phyloP scores from a whole-genome alignment of 1,139 yeast species.

The Candida sp. region DNA sequence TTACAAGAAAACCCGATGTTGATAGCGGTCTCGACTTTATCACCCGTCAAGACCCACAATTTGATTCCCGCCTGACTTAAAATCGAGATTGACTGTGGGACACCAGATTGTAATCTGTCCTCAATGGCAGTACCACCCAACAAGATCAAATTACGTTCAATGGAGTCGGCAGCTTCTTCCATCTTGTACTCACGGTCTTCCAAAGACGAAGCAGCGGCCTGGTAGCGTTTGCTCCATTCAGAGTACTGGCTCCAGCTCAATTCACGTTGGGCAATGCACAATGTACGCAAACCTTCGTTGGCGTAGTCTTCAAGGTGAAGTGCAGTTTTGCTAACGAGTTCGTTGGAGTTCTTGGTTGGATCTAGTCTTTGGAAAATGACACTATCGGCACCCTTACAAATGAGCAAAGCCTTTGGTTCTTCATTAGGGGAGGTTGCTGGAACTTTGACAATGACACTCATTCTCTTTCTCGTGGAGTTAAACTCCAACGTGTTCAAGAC shows the following conservation, averaged over 20 bases:
- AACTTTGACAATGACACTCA: conserved; percentile 51
- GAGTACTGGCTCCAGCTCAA: conserved; percentile 62
- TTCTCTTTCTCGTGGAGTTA: conserved; percentile 88
- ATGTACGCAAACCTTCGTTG: conserved; percentile 95
- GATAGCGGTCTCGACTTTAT: conserved; percentile 97
- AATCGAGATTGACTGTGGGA: conserved; percentile 88
- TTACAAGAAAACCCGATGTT: conserved; percentile 98
- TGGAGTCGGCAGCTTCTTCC: conserved; percentile 78
- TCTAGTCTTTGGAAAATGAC: conserved; percentile 79
- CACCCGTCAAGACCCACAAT: conserved; percentile 98
- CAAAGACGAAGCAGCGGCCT: conserved; percentile 76
- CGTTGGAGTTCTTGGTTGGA: conserved; percentile 33
- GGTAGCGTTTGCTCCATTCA: conserved; percentile 73
- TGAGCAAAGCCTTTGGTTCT: conserved; percentile 42
- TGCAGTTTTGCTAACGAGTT: conserved; percentile 56
- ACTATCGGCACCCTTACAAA: conserved; percentile 92
- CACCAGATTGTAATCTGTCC: conserved; percentile 95
- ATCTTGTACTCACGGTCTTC: conserved; percentile 79
- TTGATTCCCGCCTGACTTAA: conserved; percentile 92
- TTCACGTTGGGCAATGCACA: conserved; percentile 88
- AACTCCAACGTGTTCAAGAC: conserved; percentile 81
- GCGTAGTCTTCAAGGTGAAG: conserved; percentile 91
- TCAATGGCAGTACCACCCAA: conserved; percentile 99
- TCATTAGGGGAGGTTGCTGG: conserved; percentile 34
- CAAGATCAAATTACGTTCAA: conserved; percentile 73